Evolutionary conservation across 352 stramenopile species (phyloP).

Genomic region (Pythium grandisporangium): DNA sequence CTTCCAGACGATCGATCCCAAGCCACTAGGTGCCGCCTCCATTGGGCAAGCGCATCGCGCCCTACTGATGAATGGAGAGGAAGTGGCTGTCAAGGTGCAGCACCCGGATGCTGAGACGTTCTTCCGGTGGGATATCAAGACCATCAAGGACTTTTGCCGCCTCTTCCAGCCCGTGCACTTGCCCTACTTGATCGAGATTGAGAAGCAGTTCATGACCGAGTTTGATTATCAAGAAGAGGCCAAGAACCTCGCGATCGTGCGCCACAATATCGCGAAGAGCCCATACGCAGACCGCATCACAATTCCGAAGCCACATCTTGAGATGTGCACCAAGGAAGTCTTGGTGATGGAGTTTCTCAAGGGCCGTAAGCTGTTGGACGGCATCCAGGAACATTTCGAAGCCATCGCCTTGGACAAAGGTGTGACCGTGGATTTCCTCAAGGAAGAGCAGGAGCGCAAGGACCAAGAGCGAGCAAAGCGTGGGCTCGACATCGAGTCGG

Average conservation of each 20-base stretch:
- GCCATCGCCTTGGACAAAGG: slow-evolving; percentile 79
- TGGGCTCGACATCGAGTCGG: slow-evolving; percentile 68
- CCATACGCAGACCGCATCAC: slow-evolving; percentile 57
- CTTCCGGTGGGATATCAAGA: slow-evolving; percentile 95
- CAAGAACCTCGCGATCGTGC: slow-evolving; percentile 83
- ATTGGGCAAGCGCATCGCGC: slow-evolving; percentile 82
- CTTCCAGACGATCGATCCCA: slow-evolving; percentile 51
- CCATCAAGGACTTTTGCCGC: slow-evolving; percentile 93
- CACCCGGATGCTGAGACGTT: slow-evolving; percentile 91
- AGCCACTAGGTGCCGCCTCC: slow-evolving; percentile 69
- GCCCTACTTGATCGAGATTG: slow-evolving; percentile 90
- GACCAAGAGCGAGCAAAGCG: slow-evolving; percentile 50
- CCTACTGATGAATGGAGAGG: slow-evolving; percentile 50
- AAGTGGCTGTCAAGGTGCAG: slow-evolving; percentile 89
- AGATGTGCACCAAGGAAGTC: slow-evolving; percentile 91
- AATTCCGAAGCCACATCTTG: slow-evolving; percentile 80
- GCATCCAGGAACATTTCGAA: slow-evolving; percentile 87
- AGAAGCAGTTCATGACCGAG: slow-evolving; percentile 97
- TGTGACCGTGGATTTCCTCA: slow-evolving; percentile 81
- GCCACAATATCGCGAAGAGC: slow-evolving; percentile 84
- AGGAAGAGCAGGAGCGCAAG: slow-evolving; percentile 60
- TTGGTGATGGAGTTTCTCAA: slow-evolving; percentile 94
- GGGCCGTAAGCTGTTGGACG: slow-evolving; percentile 79
- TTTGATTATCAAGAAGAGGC: slow-evolving; percentile 95
- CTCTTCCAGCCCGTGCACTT: slow-evolving; percentile 94